Evolutionary conservation across 2,329 filamentous ascomycete genomes (phyloP).

Genomic region (Aspergillaceae sp.): DNA sequence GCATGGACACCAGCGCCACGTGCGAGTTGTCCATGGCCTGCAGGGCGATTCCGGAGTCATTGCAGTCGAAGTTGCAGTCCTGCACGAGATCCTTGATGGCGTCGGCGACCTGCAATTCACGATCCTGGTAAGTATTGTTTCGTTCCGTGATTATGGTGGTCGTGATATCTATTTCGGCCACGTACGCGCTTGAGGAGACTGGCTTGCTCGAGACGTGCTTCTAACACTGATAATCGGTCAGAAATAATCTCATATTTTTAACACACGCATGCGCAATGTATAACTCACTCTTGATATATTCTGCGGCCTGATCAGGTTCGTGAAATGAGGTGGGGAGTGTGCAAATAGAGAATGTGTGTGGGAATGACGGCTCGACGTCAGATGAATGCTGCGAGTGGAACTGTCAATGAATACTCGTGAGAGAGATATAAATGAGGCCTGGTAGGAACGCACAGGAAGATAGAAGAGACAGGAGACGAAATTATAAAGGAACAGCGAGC

Average conservation of each 20-base stretch:
- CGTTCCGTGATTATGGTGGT: neutral
- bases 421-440: too few species aligned
- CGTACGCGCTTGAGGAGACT: slow-evolving; percentile 86
- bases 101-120: slow-evolving; percentile 67
- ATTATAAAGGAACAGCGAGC: neutral
- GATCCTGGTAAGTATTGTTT: neutral
- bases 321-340: neutral
- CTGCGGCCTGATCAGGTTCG: neutral
- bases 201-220: slow-evolving; percentile 94
- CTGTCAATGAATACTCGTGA: too few species aligned
- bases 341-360: neutral
- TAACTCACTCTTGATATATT: slow-evolving; percentile 22
- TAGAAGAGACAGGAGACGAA: neutral
- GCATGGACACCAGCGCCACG: slow-evolving; percentile 97
- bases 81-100: slow-evolving; percentile 99
- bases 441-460: slow-evolving; percentile 1
- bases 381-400: neutral
- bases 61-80: slow-evolving; percentile 99
- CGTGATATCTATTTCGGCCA: slow-evolving; percentile 1
- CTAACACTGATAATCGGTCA: slow-evolving; percentile 58
- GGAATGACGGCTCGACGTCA: neutral
- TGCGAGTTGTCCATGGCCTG: slow-evolving; percentile 99
- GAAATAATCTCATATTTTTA: neutral
- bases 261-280: too few species aligned
- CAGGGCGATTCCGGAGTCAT: slow-evolving; percentile 95